Conservation (phyloP, 176 grass and related monocot genomes). For the Ensete glaucum region DNA sequence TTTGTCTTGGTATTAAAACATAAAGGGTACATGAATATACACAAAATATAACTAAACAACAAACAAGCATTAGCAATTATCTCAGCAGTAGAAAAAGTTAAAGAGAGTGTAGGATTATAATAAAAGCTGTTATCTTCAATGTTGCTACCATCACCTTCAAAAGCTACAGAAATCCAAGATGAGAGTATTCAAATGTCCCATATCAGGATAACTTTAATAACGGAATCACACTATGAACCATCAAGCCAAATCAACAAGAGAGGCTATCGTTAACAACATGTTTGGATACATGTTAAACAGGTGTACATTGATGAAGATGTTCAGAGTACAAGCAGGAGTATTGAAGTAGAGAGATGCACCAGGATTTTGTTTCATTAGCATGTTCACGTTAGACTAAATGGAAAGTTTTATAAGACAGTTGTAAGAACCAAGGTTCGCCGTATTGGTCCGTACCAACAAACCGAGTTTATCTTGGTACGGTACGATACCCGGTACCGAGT, state of each 20-base stretch:
- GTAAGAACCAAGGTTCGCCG: too few relatives aligned
- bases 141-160: neutral
- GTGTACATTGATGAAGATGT: neutral
- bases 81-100: neutral
- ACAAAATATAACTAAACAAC: neutral
- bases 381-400: too few relatives aligned
- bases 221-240: neutral
- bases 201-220: neutral
- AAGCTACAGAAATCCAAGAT: neutral
- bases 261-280: neutral
- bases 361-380: too few relatives aligned
- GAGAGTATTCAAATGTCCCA: neutral
- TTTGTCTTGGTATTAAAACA: neutral
- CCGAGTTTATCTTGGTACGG: too few relatives aligned
- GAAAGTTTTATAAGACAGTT: too few relatives aligned
- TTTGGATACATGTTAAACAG: neutral
- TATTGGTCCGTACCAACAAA: too few relatives aligned
- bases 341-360: too few relatives aligned
- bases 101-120: neutral
- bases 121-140: neutral
- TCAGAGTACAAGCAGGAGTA: neutral
- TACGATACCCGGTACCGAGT: too few relatives aligned
- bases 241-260: neutral
- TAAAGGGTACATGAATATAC: neutral
- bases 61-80: too few relatives aligned